A percentile compares a stretch with the other conserved stretches of the same genome.
These are phyloP conservation scores for Apiotrichum akiyoshidainum DNA, from an alignment of 1,284 basidiomycete genomes.

Conservation along the genomic window DNA sequence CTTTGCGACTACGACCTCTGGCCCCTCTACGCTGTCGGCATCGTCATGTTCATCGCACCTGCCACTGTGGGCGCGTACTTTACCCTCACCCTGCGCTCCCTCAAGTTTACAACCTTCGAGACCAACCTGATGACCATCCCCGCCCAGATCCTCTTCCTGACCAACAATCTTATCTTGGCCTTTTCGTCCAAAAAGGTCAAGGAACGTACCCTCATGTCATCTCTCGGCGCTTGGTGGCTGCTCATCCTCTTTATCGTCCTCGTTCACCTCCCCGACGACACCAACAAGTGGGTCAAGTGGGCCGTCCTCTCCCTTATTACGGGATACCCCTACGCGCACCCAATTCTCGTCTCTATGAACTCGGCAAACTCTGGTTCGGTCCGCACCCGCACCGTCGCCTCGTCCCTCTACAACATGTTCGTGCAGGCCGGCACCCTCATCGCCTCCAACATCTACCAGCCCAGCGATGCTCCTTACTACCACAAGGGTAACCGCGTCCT, in stretches of 20 bases:
- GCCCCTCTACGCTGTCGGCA: constrained; percentile 47
- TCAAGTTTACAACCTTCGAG: constrained; percentile 42
- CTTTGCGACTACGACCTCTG: constrained; percentile 49
- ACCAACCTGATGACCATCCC: constrained; percentile 48
- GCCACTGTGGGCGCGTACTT: constrained; percentile 34
- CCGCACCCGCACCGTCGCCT: constrained; percentile 36
- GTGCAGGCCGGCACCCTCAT: constrained; percentile 37
- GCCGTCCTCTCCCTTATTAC: constrained; percentile 19
- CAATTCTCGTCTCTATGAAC: constrained; percentile 32
- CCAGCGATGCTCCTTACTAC: constrained; percentile 31
- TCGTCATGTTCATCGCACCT: constrained; percentile 7
- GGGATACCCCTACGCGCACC: constrained; percentile 27
- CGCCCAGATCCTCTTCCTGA: constrained; percentile 30
- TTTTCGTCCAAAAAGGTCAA: constrained; percentile 30
- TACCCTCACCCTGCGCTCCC: constrained; percentile 11
- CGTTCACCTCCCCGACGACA: constrained; percentile 19
- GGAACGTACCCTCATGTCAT: constrained; percentile 24
- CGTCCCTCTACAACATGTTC: constrained; percentile 40
- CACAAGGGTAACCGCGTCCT: constrained; percentile 37
- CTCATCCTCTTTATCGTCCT: constrained; percentile 32
- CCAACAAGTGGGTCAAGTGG: constrained; percentile 19
- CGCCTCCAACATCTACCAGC: constrained; percentile 39
- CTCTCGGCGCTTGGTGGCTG: constrained; percentile 31
- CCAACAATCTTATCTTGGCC: constrained; percentile 36
- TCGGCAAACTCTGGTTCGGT: constrained; percentile 33